phyloP scores from a whole-genome alignment of 768 basidiomycete genomes.

The Podaxis carcinomalis region DNA sequence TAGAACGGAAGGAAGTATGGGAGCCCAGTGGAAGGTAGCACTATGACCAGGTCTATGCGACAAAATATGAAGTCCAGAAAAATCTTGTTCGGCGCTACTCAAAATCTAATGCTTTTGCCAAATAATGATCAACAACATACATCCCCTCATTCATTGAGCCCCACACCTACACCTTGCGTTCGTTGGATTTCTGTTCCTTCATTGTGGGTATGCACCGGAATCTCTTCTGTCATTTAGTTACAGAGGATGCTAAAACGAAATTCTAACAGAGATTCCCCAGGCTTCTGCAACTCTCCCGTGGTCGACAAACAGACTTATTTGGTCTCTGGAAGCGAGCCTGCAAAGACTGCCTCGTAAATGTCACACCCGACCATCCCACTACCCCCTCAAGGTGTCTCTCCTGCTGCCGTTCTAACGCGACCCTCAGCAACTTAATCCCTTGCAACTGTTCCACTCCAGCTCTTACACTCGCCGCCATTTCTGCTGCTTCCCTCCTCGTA shows the following conservation, averaged over 20 bases:
- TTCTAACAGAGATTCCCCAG: no score
- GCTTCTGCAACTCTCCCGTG: no score
- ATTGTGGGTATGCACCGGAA: background rate
- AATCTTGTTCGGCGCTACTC: slow-evolving; percentile 22
- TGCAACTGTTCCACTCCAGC: background rate
- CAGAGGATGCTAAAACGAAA: no score
- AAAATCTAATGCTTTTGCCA: slow-evolving; percentile 10
- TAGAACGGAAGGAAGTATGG: slow-evolving; percentile 1
- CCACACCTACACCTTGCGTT: no score
- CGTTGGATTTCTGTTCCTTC: background rate
- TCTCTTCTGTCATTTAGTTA: no score
- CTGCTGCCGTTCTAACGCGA: background rate
- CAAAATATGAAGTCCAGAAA: slow-evolving; percentile 3
- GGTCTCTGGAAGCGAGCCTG: no score
- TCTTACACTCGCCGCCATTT: background rate
- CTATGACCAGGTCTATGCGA: background rate
- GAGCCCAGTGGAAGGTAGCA: background rate
- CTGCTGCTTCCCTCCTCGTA: background rate
- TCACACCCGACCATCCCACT: background rate
- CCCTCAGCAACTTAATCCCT: background rate
- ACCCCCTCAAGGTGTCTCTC: slow-evolving; percentile 6
- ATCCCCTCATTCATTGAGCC: background rate
- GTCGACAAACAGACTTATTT: no score
- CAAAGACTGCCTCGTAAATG: background rate
- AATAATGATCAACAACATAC: slow-evolving; percentile 6